Evolutionary conservation across 1,139 yeast species (phyloP), one percentile per base, ranked within the genome.

Genomic region (Sugiyamaella japonica): DNA sequence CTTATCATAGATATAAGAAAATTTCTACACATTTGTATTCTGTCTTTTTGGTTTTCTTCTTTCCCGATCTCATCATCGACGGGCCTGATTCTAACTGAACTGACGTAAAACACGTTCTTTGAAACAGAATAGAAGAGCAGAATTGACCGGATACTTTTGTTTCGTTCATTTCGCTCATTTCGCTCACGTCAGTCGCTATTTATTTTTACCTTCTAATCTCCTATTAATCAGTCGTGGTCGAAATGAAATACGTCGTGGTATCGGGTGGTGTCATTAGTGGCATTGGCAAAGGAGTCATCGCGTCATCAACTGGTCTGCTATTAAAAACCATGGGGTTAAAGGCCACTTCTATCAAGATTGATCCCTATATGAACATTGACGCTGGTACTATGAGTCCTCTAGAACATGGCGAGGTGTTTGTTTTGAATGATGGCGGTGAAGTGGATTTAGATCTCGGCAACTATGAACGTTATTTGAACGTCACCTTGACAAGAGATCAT

Each of bases 331-430:
- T 89, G 61, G 99, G 99, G 54, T 80, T 87, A 67, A 85, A 95
- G 71, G 99, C 91, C 59, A 91, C 99, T 5, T 90, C 98, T 13
- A 93, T 95, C 77, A 93, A 93, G 74, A 93, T 93, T 68, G 99
- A 93, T 76, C 99, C 99, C 44, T 93, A 93, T 75, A 89, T 93
- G 96, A 93, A 93, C 76, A 89, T 93, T 63, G 99, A 93, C 75
- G 99, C 99, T 47, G 99, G 99, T 66, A 93, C 99, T 53, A 93
- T 93, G 99, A 89, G 97, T 44, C 99, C 99, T 23, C 79, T 93
- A 70, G 99, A 93, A 73, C 99, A 93, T 70, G 99, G 99, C 53
- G 99, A 93, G 73, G 96, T 97, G 72, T 93, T 91, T 70, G 98
- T 95, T 52, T 80, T 93, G 68, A 88, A 93, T 71, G 99, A 93